A percentile compares a stretch with the other conserved stretches of the same genome.
phyloP scores from a whole-genome alignment of 768 basidiomycete species.

The Tricholoma hemisulphureum region DNA sequence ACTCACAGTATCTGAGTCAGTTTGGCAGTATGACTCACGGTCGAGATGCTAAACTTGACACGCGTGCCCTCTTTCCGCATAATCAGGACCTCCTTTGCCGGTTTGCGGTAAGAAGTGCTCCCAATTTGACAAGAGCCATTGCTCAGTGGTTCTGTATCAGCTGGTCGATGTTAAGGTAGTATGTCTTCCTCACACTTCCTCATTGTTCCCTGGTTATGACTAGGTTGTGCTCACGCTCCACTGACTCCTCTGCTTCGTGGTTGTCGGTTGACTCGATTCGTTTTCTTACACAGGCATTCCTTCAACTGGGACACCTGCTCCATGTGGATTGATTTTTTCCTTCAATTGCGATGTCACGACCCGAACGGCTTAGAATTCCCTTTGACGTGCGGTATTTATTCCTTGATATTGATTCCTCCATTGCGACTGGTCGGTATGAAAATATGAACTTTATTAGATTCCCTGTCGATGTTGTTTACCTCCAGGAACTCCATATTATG shows the following conservation, averaged over 20 bases:
- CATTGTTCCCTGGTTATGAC: slow-evolving; percentile 12
- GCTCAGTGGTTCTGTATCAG: not conserved
- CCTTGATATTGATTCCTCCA: no score
- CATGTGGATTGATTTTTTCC: not conserved
- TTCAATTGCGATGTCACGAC: not conserved
- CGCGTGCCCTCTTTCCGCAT: not conserved
- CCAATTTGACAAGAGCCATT: not conserved
- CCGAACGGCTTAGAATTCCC: not conserved
- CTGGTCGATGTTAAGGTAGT: not conserved
- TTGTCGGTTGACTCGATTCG: not conserved
- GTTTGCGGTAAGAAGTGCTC: slow-evolving; percentile 11
- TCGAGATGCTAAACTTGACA: not conserved
- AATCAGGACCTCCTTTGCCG: not conserved
- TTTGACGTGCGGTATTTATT: not conserved
- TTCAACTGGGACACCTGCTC: not conserved
- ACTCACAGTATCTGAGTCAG: slow-evolving; percentile 11
- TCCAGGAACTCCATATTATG: not conserved
- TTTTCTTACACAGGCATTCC: not conserved
- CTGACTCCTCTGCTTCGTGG: slow-evolving; percentile 3
- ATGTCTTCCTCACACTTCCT: not conserved
- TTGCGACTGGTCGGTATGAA: no score
- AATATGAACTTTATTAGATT: no score
- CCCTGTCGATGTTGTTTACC: not conserved
- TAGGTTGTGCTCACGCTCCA: not conserved
- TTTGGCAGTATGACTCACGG: slow-evolving; percentile 17